Evolutionary conservation across 805 yeast genomes (phyloP), one percentile per base, ranked within the genome.

Genomic region (Schwanniomyces polymorphus): DNA sequence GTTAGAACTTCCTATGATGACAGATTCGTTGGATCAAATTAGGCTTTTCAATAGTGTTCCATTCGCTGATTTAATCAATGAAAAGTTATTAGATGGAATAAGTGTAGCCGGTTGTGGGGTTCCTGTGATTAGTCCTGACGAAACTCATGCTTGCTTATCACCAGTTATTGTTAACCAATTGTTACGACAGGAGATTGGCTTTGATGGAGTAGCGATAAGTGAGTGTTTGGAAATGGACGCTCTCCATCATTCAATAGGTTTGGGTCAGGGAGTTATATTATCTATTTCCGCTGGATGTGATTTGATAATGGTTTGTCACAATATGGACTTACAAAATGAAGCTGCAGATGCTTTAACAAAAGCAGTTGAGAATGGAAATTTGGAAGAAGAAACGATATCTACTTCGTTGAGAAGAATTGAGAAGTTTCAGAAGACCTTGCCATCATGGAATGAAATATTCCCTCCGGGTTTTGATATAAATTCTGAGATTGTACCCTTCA

Each of bases 201-300:
- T 79, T 55, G 68, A 80, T 10, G 86, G 86, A 2, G 75, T 81
- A 23, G 84, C 80, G 11, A 64, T 82, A 12, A 72, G 81, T 48
- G 87, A 82, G 55, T 82, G 87, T 54, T 64, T 82, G 41, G 85
- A 82, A 56, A 73, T 82, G 80, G 86, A 82, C 48, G 80, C 85
- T 1, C 64, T 82, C 21, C 79, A 80, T 58, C 82, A 80, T 46
- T 79, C 81, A n/a, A 76, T 82, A 43, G 87, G 87, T 4, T 68
- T 82, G 31, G 81, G 84, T n/a, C 87, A 82, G 59, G 87, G 86
- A 8, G 84, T 82, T 0, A 75, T 80, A 7, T 68, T 81, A 56
- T 84, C 86, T 2, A 65, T 81, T n/a, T 73, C 75, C 42, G 87
- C 86, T 7, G 84, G 86, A 5, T 82, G 87, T 62, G 87, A 82